Base-by-base conservation (phyloP, 345 rosid genomes). In the Conringia planisiliqua region DNA sequence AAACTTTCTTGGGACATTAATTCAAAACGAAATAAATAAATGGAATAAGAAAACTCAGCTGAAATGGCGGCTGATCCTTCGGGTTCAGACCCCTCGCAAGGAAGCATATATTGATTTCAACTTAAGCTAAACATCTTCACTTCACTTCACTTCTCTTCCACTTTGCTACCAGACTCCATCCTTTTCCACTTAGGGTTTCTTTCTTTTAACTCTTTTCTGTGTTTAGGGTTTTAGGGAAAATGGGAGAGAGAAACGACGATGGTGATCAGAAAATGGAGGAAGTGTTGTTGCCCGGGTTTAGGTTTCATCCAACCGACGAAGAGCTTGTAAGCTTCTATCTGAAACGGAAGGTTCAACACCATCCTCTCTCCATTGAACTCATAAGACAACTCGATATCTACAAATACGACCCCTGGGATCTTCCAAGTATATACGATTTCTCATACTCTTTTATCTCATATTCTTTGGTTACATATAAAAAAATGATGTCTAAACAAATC, bases 341-440 rank as follows among this genome's bases (percentile, higher is more conserved):
- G 22, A 88, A 82, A 83, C 84, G 91, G 67, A 90, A 88, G 86
- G 81, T 90, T 69, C 96, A 90, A 55, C 90, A 84, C 42, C 70
- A 86, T 4, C 90, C 89, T 69, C 85, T 87, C 66, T 83, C 90
- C 4, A 84, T 90, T 32, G 95, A 88, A 79, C 83, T 90, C 32
- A 92, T 92, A 77, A 88, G 85, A 84, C 98, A 88, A 52, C 86
- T 92, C 13, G 98, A 92, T 68, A 88, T 92, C 77, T 92, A 92
- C 77, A 92, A 92, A 79, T 88, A 85, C 42, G 96, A 92, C 62
- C 98, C 98, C 20, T 90, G 98, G 98, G 95, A 92, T 82, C 96
- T 92, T 73, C 95, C 98, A 73, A 88, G 98, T 90, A 86, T 78
- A 68, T 50, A 59, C 32, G 22, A 2, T 27, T 27, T 27, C 69